phyloP scores from a whole-genome alignment of 345 rosid genomes.

The Abelmoschus esculentus region DNA sequence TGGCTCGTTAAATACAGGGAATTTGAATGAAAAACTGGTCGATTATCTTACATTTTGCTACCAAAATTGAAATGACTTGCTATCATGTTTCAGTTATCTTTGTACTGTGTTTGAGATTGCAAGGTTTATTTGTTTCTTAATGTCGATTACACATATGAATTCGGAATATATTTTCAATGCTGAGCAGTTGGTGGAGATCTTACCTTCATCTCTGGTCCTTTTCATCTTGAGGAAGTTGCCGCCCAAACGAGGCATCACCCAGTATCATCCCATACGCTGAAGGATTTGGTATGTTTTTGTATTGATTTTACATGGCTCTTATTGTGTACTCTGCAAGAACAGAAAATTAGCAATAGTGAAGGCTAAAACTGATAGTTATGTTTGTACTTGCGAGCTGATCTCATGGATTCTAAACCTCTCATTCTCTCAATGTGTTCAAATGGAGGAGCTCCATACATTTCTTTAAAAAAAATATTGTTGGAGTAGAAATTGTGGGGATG shows the following conservation, averaged over 20 bases:
- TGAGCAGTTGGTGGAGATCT: slow-evolving; percentile 76
- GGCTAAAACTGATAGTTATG: not conserved
- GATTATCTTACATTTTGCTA: no score
- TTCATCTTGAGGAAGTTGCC: slow-evolving; percentile 91
- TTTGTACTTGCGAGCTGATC: not conserved
- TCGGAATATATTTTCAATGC: not conserved
- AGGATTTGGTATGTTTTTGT: not conserved
- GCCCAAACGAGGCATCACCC: slow-evolving; percentile 76
- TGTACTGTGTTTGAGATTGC: not conserved
- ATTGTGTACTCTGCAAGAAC: not conserved
- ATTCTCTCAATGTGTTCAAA: not conserved
- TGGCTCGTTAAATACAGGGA: no score
- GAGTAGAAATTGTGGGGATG: slow-evolving; percentile 4
- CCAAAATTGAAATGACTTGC: not conserved
- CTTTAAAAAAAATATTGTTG: not conserved
- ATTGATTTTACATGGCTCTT: slow-evolving; percentile 3
- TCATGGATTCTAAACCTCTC: not conserved
- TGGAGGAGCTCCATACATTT: not conserved
- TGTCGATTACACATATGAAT: not conserved
- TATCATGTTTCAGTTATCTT: not conserved
- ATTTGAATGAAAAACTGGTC: no score
- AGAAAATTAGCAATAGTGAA: not conserved
- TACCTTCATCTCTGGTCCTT: slow-evolving; percentile 80
- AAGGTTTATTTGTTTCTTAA: not conserved
- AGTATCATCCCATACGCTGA: slow-evolving; percentile 76